phyloP scores from a whole-genome alignment of 306 rosid species.

The Abrus precatorius region DNA sequence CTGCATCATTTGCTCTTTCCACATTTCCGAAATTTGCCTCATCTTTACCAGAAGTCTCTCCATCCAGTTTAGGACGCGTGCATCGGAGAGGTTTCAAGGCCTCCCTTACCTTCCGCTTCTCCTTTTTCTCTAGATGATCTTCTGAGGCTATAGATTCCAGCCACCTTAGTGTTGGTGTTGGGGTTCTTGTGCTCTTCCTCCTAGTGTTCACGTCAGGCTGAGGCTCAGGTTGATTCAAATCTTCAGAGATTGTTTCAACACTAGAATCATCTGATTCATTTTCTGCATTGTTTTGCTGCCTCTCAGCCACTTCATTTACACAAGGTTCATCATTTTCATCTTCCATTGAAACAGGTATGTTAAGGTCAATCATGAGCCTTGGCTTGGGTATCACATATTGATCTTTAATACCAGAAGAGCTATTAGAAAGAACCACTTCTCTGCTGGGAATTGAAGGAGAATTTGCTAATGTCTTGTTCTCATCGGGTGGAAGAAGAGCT shows the following conservation, averaged over 20 bases:
- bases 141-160: conserved; percentile 71
- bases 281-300: conserved; percentile 33
- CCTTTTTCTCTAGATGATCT: conserved; percentile 63
- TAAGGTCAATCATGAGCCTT: conserved; percentile 56
- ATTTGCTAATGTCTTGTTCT: conserved; percentile 47
- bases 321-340: conserved; percentile 53
- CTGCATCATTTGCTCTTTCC: conserved; percentile 37
- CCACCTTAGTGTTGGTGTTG: conserved; percentile 60
- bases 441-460: conserved; percentile 44
- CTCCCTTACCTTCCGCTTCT: conserved; percentile 56
- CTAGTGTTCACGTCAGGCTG: conserved; percentile 48
- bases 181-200: conserved; percentile 68
- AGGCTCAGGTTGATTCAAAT: conserved; percentile 44
- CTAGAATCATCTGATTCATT: conserved; percentile 40
- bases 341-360: conserved; percentile 54
- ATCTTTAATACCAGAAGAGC: conserved; percentile 39
- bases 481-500: conserved; percentile 39
- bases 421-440: conserved; percentile 35
- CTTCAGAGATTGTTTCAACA: conserved; percentile 35
- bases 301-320: conserved; percentile 4
- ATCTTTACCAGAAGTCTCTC: conserved; percentile 38
- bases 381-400: conserved; percentile 45
- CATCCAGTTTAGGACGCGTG: no score
- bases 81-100: no score
- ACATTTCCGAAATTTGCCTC: conserved; percentile 36